Conservation (phyloP, 208 protist genomes). For the Wallacemonas sp. region DNA sequence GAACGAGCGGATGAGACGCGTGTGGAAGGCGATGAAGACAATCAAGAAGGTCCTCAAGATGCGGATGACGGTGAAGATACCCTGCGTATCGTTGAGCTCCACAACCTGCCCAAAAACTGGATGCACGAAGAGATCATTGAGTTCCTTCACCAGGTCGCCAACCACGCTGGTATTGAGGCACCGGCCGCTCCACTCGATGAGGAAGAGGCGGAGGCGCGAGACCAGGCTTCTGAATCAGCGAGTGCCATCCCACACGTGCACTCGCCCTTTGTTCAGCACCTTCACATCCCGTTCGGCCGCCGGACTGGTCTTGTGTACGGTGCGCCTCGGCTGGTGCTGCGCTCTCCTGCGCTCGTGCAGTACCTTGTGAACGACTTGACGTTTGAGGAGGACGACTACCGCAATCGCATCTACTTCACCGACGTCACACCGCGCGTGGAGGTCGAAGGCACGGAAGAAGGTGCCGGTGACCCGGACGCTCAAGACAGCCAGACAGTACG, state of each 20-base stretch:
- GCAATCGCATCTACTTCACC: constrained; percentile 78
- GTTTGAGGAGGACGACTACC: constrained; percentile 76
- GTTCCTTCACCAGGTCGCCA: constrained; percentile 77
- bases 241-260: constrained; percentile 36
- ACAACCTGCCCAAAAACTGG: constrained; percentile 81
- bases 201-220: constrained; percentile 12
- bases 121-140: constrained; percentile 83
- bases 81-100: constrained; percentile 36
- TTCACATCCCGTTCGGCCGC: constrained; percentile 82
- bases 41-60: neutral
- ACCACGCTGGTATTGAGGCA: constrained; percentile 55
- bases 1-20: too few species aligned
- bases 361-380: constrained; percentile 53
- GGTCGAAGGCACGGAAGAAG: constrained; percentile 16
- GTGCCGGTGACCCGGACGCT: neutral
- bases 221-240: constrained; percentile 29
- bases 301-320: constrained; percentile 83
- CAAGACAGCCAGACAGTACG: too few species aligned
- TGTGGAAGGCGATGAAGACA: neutral
- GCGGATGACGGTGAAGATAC: neutral
- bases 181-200: constrained; percentile 19
- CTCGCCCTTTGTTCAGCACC: constrained; percentile 64
- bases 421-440: constrained; percentile 13
- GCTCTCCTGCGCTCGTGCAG: constrained; percentile 44
- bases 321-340: constrained; percentile 58